Conservation (phyloP, 2,329 filamentous ascomycete genomes). For the Parasarocladium wereldwijsianum region DNA sequence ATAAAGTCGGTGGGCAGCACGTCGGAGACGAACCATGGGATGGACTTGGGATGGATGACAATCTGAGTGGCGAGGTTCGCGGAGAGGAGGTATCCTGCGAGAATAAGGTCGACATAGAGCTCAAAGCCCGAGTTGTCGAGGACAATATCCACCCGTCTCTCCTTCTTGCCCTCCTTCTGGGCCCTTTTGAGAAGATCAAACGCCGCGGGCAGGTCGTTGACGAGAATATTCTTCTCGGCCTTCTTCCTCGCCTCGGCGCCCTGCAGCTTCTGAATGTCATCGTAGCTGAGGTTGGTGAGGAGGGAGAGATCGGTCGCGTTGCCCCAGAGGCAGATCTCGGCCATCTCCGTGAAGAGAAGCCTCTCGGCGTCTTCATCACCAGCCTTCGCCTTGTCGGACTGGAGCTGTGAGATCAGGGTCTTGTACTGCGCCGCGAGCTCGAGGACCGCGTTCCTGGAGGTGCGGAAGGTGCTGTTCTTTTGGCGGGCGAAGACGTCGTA, state of each 20-base stretch:
- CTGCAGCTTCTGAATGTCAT: slow-evolving; percentile 94
- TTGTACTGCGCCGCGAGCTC: slow-evolving; percentile 71
- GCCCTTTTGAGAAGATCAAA: slow-evolving; percentile 56
- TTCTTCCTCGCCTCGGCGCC: slow-evolving; percentile 74
- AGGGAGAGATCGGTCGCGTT: slow-evolving; percentile 92
- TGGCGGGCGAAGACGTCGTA: slow-evolving; percentile 86
- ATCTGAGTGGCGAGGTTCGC: slow-evolving; percentile 74
- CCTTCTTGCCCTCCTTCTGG: slow-evolving; percentile 44
- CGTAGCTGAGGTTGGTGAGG: slow-evolving; percentile 77
- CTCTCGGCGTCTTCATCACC: slow-evolving; percentile 55
- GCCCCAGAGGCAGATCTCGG: slow-evolving; percentile 92
- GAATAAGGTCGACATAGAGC: slow-evolving; percentile 84
- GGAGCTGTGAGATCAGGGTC: slow-evolving; percentile 54
- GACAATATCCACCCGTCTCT: slow-evolving; percentile 80
- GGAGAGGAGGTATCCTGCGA: slow-evolving; percentile 79
- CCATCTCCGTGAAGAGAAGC: slow-evolving; percentile 80
- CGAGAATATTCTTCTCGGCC: slow-evolving; percentile 80
- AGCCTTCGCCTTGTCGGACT: slow-evolving; percentile 33
- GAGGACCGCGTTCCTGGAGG: slow-evolving; percentile 72
- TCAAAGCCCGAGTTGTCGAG: slow-evolving; percentile 97
- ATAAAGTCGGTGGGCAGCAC: slow-evolving; percentile 77
- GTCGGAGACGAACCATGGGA: slow-evolving; percentile 98
- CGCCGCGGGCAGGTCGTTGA: slow-evolving; percentile 66
- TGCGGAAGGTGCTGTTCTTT: slow-evolving; percentile 85
- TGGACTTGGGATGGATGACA: slow-evolving; percentile 82